These are phyloP conservation scores for Aristolochia californica DNA, from an alignment of 164 flowering plant species.

Conservation along the genomic window DNA sequence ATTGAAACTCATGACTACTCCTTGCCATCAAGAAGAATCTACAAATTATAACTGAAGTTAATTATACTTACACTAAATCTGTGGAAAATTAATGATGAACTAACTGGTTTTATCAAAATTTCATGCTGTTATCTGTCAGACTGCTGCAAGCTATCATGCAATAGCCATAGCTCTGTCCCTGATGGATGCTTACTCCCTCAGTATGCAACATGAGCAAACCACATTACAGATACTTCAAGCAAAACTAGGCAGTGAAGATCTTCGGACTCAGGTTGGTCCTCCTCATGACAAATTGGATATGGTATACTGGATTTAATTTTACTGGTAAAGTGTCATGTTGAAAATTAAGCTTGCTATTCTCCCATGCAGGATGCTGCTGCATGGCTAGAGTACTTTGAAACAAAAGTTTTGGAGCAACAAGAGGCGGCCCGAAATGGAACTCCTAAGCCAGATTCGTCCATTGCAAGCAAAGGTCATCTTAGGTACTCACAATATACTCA, in stretches of 20 bases:
- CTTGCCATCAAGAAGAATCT: background rate
- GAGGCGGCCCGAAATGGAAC: slow-evolving; percentile 81
- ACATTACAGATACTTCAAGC: slow-evolving; percentile 72
- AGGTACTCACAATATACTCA: slow-evolving; percentile 52
- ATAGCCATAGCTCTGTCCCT: slow-evolving; percentile 88
- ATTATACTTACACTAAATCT: too few species aligned
- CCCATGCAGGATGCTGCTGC: slow-evolving; percentile 82
- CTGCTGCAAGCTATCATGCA: slow-evolving; percentile 95
- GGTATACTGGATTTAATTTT: background rate
- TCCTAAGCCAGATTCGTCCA: slow-evolving; percentile 81
- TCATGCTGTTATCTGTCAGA: slow-evolving; percentile 24
- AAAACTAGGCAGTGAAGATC: slow-evolving; percentile 81
- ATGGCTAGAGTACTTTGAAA: slow-evolving; percentile 92
- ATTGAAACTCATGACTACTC: slow-evolving; percentile 10
- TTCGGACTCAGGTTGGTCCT: slow-evolving; percentile 67
- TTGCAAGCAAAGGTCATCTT: slow-evolving; percentile 95
- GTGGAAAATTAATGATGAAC: background rate
- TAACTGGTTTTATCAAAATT: background rate
- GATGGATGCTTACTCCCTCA: slow-evolving; percentile 87
- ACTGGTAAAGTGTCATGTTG: background rate
- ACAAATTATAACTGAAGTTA: too few species aligned
- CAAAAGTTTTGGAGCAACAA: slow-evolving; percentile 84
- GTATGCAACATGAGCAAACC: slow-evolving; percentile 92
- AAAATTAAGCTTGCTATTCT: background rate
- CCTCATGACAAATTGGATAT: background rate